These are phyloP conservation scores for Globisporangium abappressorium DNA, from an alignment of 352 stramenopile genomes.

Conservation along the genomic window DNA sequence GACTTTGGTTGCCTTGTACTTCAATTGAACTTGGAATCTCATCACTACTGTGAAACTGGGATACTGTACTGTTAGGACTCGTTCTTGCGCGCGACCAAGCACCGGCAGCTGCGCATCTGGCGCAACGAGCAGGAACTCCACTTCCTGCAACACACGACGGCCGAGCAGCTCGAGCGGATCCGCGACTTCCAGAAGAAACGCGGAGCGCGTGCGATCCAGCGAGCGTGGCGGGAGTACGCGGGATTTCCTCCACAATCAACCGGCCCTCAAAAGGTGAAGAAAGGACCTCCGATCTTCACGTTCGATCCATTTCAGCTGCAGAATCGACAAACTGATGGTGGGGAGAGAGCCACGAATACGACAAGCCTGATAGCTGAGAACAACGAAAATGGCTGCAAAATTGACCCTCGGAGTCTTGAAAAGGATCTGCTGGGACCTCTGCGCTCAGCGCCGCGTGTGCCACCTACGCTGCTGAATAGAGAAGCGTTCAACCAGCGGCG, in stretches of 20 bases:
- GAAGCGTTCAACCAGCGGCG: conserved; percentile 25
- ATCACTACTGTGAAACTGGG: not conserved
- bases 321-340: not conserved
- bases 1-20: not conserved
- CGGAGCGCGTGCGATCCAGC: conserved; percentile 40
- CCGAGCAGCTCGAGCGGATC: conserved; percentile 42
- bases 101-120: conserved; percentile 50
- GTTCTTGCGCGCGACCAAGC: conserved; percentile 40
- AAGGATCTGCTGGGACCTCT: conserved; percentile 13
- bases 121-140: conserved; percentile 63
- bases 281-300: conserved; percentile 21
- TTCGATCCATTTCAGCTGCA: conserved; percentile 35
- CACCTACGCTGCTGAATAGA: not conserved
- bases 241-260: not conserved
- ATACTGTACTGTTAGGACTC: conserved; percentile 24
- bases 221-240: conserved; percentile 31
- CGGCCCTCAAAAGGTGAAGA: not conserved
- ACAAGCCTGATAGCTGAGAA: not conserved
- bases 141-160: conserved; percentile 59
- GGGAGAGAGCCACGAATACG: not conserved
- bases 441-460: not conserved
- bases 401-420: not conserved
- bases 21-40: not conserved
- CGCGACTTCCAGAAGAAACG: conserved; percentile 41
- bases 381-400: conserved; percentile 5